These are phyloP conservation scores for Atractiella rhizophila DNA, from an alignment of 768 basidiomycete species.

Conservation along the genomic window DNA sequence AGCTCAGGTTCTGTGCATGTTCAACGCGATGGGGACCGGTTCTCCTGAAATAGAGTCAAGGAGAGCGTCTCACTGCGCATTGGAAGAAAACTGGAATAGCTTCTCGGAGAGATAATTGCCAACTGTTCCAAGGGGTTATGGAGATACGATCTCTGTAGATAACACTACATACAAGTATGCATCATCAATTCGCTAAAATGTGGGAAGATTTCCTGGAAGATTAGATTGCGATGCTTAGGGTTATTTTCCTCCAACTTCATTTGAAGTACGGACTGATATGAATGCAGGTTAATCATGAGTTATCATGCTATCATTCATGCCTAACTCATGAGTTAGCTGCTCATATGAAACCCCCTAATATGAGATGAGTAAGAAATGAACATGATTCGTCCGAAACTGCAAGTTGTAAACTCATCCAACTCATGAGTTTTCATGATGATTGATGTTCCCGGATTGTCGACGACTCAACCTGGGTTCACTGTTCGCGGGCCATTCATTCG, in stretches of 20 bases:
- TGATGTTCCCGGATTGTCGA: not conserved
- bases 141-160: constrained; percentile 1
- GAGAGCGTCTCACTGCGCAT: constrained; percentile 86
- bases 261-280: no score
- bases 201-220: constrained; percentile 90
- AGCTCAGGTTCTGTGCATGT: constrained; percentile 98
- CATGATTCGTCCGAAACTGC: no score
- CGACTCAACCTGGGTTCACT: not conserved
- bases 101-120: constrained; percentile 99
- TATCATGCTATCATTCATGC: no score
- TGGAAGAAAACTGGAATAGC: constrained; percentile 81
- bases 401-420: no score
- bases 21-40: constrained; percentile 86
- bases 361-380: no score
- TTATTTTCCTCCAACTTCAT: constrained; percentile 95
- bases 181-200: constrained; percentile 98
- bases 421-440: no score
- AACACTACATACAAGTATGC: constrained; percentile 27
- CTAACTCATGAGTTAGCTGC: no score
- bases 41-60: constrained; percentile 96
- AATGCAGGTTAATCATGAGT: no score
- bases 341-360: no score
- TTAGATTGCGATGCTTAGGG: constrained; percentile 92
- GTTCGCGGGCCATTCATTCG: constrained; percentile 43
- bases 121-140: constrained; percentile 63